phyloP scores from a whole-genome alignment of 2,329 filamentous ascomycete genomes.

The Emericellopsis cladophorae region DNA sequence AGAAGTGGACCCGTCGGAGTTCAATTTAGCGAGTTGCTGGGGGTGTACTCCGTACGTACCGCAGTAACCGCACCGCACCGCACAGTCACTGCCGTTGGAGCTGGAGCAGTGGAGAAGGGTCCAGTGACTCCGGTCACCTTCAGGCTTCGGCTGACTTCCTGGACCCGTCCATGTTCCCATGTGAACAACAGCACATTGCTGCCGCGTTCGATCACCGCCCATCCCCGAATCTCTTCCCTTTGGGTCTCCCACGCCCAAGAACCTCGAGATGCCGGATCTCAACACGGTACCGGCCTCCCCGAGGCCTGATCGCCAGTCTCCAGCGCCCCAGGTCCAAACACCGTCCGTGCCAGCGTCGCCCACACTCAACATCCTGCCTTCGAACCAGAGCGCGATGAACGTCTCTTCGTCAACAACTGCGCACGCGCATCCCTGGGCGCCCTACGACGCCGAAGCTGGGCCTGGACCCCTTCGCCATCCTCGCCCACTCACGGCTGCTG shows the following conservation, averaged over 20 bases:
- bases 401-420: constrained; percentile 18
- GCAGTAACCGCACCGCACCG: no score
- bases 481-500: constrained; percentile 73
- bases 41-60: no score
- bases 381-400: constrained; percentile 38
- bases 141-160: no score
- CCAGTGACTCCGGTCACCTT: no score
- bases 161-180: no score
- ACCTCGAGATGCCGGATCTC: constrained; percentile 37
- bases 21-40: no score
- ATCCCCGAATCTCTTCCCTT: no score
- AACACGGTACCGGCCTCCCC: constrained; percentile 42
- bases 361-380: constrained; percentile 43
- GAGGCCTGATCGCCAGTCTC: constrained; percentile 14
- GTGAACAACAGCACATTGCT: no score
- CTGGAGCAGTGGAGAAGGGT: no score
- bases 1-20: no score
- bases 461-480: constrained; percentile 75
- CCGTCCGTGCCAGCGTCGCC: constrained; percentile 23
- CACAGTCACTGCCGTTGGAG: no score
- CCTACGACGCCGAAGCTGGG: constrained; percentile 25
- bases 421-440: constrained; percentile 8
- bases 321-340: background rate
- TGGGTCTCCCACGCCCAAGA: background rate
- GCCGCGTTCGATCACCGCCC: no score